Evolutionary conservation across 805 yeast genomes (phyloP).

Genomic region (Ogataea trehaloabstinens): DNA sequence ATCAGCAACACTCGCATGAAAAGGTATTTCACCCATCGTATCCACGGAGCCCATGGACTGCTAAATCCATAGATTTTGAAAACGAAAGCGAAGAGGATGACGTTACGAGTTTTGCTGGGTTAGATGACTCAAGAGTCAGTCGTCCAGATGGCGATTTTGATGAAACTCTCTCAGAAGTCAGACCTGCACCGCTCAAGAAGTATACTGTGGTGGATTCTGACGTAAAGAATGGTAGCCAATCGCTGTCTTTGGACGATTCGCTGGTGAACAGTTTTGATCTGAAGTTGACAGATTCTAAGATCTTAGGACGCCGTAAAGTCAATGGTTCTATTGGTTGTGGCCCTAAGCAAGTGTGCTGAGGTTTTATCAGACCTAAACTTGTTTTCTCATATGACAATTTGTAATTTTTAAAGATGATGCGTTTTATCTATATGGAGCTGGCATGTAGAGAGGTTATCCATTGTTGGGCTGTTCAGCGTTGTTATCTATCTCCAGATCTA

Average conservation of each 20-base stretch:
- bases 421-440: too few relatives aligned
- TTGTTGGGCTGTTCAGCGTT: too few relatives aligned
- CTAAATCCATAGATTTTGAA: conserved; percentile 8
- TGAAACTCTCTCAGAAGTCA: conserved; percentile 10
- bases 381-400: neutral
- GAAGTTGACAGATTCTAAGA: conserved; percentile 61
- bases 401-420: neutral
- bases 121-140: neutral
- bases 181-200: conserved; percentile 16
- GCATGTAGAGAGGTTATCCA: too few relatives aligned
- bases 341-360: conserved; percentile 5
- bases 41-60: conserved; percentile 20
- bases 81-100: conserved; percentile 11
- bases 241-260: conserved; percentile 9
- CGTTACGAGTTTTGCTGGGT: neutral
- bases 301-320: conserved; percentile 53
- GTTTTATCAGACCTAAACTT: neutral
- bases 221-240: neutral
- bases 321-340: conserved; percentile 22
- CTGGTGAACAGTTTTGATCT: conserved; percentile 44
- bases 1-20: neutral
- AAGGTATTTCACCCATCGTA: conserved; percentile 1
- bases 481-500: conserved; percentile 12
- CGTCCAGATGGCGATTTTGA: conserved; percentile 18
- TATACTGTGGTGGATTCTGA: conserved; percentile 5